Evolutionary conservation across 2,329 filamentous ascomycete species (phyloP), one percentile per base, ranked within the genome.

Genomic region (Plenodomus tracheiphilus): DNA sequence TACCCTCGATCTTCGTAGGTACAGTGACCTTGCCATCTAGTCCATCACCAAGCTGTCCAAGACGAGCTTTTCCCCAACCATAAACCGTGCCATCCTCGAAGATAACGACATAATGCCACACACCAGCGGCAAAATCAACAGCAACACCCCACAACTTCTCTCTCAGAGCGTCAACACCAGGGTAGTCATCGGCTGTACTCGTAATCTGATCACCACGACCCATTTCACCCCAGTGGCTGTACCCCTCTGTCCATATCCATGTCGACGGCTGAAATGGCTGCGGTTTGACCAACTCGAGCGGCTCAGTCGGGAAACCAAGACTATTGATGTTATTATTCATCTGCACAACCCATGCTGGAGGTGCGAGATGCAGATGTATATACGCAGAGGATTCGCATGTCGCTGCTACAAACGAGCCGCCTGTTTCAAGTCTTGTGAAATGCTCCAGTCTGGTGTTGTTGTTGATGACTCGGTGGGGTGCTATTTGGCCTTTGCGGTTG

Each of bases 41-140:
- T 76, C 40, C 36, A 2, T 45, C 72, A 1, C 91, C 92, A 1
- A 96, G 75, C 69, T 99, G 93, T 0, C 89, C 89, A 66, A 96
- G 94, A 19, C 91, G 82, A 13, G 88, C 87, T 61, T 85, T 89
- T 0, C 94, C 94, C 93, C 93, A 97, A 2, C 91, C 92, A 68
- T 88, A 96, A 1, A 86, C 85, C 15, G 88, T 80, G 0, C 92
- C 93, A 65, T 88, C 87, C 37, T 81, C 81, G 3, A 96, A 73
- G 0, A 97, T 81, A 1, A 77, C 84, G 15, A 95, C 82, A 0
- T 85, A 84, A 66, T 99, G 94, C 18, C 84, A 85, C 78, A 96
- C 88, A 25, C 88, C 85, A 10, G 89, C 87, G 2, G 86, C 77
- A 20, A 97, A 66, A 49, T 87, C 81, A 1, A 82, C 72, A 3